These are phyloP conservation scores for Podospora pseudopauciseta DNA, from an alignment of 495 filamentous ascomycete genomes.

Conservation along the genomic window DNA sequence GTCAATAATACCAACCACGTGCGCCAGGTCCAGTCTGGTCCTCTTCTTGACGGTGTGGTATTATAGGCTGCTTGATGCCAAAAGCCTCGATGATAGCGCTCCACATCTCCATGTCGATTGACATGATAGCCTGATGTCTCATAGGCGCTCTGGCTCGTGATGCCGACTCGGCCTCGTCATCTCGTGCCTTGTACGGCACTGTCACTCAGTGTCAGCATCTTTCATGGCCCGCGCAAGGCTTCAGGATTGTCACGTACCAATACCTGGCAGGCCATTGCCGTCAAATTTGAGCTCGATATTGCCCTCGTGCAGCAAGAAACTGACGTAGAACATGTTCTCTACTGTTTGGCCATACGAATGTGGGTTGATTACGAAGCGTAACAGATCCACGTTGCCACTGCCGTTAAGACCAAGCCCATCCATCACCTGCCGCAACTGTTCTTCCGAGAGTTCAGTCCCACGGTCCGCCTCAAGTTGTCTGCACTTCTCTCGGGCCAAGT, in stretches of 20 bases:
- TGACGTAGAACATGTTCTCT: slow-evolving; percentile 96
- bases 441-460: slow-evolving; percentile 20
- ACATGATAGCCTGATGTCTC: slow-evolving; percentile 80
- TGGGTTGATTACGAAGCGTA: slow-evolving; percentile 85
- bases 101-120: slow-evolving; percentile 81
- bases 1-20: slow-evolving; percentile 73
- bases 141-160: slow-evolving; percentile 39
- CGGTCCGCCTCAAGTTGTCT: slow-evolving; percentile 34
- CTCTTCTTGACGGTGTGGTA: slow-evolving; percentile 72
- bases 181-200: slow-evolving; percentile 13
- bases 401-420: slow-evolving; percentile 53
- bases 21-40: slow-evolving; percentile 51
- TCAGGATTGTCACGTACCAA: slow-evolving; percentile 54
- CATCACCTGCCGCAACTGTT: slow-evolving; percentile 42
- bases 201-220: slow-evolving; percentile 5
- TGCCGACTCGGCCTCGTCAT: not conserved
- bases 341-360: slow-evolving; percentile 89
- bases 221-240: slow-evolving; percentile 4
- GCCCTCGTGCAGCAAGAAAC: slow-evolving; percentile 89
- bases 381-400: slow-evolving; percentile 66
- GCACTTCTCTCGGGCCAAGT: slow-evolving; percentile 38
- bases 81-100: slow-evolving; percentile 67
- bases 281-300: slow-evolving; percentile 62
- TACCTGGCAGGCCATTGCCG: slow-evolving; percentile 60
- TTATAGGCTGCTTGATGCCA: slow-evolving; percentile 71